Evolutionary conservation across 768 basidiomycete genomes (phyloP), one percentile per base, ranked within the genome.

Genomic region (Tephrocybe sp.): DNA sequence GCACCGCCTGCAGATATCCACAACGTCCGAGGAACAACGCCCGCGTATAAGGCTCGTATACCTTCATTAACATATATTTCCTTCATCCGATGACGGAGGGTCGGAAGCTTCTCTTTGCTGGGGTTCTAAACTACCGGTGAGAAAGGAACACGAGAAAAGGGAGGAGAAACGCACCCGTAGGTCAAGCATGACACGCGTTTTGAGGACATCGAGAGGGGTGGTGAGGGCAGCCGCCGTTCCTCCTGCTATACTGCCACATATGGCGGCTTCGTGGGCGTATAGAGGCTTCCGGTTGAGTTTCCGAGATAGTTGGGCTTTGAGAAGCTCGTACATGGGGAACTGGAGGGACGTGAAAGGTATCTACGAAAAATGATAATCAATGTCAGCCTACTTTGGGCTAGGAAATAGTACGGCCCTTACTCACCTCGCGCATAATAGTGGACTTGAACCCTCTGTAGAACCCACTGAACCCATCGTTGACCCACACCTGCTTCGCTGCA

Each of bases 1-100:
- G 94, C 94, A 2, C 97, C 97, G 2, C 97, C 97, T 2, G 91
- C 84, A 1, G 92, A 93, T 61, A 99, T 98, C 88, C 95, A 98
- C 44, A 97, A 64, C 31, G 94, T 97, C 63, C 97, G 80, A 21
- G 95, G 95, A 7, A 94, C 77, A 34, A 88, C 79, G 10, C 97
- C 97, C 4, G 88, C 69, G 62, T 95, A 97, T 4, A 99, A 72
- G 3, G 91, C 91, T 25, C 64, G 70, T 1, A 71, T 44, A 3
- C 97, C 95, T 65, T 95, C 95, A 0, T 66, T 63, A 6, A 63
- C 54, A 58, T 88, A 86, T 52, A 99, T 97, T 6, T 76, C 72
- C 25, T 67, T 60, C 22, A 93, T 66, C 25, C 89, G 81, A 11
- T 65, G 65, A 1, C 71, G 55, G 37, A 91, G 65, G 2, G 86